Evolutionary conservation across 2,329 filamentous ascomycete genomes (phyloP).

Genomic region (Colletotrichum brevisporum): DNA sequence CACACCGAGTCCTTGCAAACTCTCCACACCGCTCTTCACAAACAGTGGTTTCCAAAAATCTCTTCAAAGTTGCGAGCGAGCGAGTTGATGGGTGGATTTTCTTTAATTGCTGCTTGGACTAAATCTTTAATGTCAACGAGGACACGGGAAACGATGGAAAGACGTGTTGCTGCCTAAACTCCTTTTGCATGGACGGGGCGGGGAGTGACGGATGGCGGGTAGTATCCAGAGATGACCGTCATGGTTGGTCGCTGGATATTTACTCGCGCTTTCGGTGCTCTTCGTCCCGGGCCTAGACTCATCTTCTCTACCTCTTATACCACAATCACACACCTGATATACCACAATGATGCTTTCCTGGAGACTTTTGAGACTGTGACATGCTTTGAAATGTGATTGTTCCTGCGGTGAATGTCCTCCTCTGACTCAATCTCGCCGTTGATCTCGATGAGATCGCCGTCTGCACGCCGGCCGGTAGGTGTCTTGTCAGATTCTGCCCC

Average conservation of each 20-base stretch:
- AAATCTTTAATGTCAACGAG: slow-evolving; percentile 12
- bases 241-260: neutral
- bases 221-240: no score
- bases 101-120: neutral
- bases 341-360: neutral
- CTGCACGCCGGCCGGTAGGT: no score
- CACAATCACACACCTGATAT: slow-evolving; percentile 18
- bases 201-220: neutral
- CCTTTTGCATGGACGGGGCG: neutral
- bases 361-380: neutral
- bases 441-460: no score
- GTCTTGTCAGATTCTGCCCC: no score
- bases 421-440: no score
- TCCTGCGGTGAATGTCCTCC: no score
- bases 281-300: neutral
- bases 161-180: neutral
- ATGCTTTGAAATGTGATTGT: neutral
- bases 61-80: slow-evolving; percentile 1
- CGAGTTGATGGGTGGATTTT: slow-evolving; percentile 7
- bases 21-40: no score
- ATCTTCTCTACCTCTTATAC: slow-evolving; percentile 19
- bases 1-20: no score
- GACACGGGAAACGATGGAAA: neutral
- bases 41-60: neutral
- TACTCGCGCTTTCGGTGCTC: neutral